phyloP scores from a whole-genome alignment of 73 alveolate genomes.

The Paraurostyla sp. region DNA sequence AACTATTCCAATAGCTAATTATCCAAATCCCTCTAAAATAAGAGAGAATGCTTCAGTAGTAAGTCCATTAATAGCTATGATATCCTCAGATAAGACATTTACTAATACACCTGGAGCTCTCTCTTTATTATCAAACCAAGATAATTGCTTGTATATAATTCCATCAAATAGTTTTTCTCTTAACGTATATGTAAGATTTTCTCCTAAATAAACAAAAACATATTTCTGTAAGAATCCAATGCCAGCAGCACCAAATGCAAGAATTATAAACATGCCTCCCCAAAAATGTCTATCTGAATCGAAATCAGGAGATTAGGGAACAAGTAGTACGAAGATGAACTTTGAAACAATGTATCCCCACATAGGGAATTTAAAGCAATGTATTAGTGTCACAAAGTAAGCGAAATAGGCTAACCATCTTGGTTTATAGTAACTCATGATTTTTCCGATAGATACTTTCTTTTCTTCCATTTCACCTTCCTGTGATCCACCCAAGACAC shows the following conservation, averaged over 20 bases:
- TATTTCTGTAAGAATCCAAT: not conserved
- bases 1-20: not conserved
- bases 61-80: not conserved
- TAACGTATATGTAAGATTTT: not conserved
- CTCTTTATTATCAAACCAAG: constrained; percentile 52
- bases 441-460: not conserved
- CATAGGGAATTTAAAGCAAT: not conserved
- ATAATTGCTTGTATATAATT: not conserved
- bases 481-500: not conserved
- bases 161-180: not conserved
- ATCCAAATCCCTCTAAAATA: not conserved
- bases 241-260: not conserved
- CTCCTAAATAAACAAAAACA: not conserved
- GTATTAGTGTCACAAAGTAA: not conserved
- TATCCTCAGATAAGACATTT: constrained; percentile 3
- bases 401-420: not conserved
- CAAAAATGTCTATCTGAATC: not conserved
- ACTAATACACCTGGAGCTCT: constrained; percentile 50
- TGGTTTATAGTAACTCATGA: constrained; percentile 35
- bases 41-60: not conserved
- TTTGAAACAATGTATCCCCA: constrained; percentile 10
- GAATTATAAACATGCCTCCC: constrained; percentile 11
- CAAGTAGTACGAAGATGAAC: not conserved
- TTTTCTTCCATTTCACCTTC: not conserved
- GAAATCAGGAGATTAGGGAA: not conserved